phyloP scores from a whole-genome alignment of 108 stramenopile species.

The Skeletonema costatum region DNA sequence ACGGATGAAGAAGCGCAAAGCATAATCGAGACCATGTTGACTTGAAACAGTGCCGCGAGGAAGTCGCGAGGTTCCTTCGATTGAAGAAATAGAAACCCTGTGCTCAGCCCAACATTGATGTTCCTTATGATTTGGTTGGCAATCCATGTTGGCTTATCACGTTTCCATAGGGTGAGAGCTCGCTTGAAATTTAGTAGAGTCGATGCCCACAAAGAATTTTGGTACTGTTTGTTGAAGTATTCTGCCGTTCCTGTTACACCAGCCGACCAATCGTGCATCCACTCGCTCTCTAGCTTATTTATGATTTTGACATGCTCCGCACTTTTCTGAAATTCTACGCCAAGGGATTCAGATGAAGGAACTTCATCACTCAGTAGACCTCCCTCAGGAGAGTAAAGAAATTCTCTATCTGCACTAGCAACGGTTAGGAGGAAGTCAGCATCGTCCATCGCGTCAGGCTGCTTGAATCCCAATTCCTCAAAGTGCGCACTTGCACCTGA shows the following conservation, averaged over 20 bases:
- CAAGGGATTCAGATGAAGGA: conserved; percentile 1
- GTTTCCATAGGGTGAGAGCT: conserved; percentile 33
- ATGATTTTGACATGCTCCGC: background rate
- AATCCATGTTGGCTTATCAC: conserved; percentile 37
- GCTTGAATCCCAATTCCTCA: conserved; percentile 37
- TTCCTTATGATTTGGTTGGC: conserved; percentile 52
- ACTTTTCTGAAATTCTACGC: conserved; percentile 8
- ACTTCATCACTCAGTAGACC: background rate
- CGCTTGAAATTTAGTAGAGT: conserved; percentile 33
- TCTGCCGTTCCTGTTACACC: background rate
- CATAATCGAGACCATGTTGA: conserved; percentile 47
- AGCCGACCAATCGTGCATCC: conserved; percentile 11
- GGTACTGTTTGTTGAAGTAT: conserved; percentile 24
- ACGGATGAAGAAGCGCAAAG: conserved; percentile 47
- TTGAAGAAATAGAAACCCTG: conserved; percentile 69
- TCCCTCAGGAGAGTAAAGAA: background rate
- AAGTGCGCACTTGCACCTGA: conserved; percentile 52
- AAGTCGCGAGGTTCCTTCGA: conserved; percentile 35
- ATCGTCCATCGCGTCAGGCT: conserved; percentile 61
- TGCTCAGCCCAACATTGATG: conserved; percentile 65
- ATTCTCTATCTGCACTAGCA: conserved; percentile 46
- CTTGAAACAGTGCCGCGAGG: conserved; percentile 44
- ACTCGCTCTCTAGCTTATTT: background rate
- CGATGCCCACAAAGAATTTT: conserved; percentile 21
- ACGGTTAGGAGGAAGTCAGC: conserved; percentile 55